Evolutionary conservation across 139 green algal species (phyloP), one percentile per base, ranked within the genome.

Genomic region (Microglena sp.): DNA sequence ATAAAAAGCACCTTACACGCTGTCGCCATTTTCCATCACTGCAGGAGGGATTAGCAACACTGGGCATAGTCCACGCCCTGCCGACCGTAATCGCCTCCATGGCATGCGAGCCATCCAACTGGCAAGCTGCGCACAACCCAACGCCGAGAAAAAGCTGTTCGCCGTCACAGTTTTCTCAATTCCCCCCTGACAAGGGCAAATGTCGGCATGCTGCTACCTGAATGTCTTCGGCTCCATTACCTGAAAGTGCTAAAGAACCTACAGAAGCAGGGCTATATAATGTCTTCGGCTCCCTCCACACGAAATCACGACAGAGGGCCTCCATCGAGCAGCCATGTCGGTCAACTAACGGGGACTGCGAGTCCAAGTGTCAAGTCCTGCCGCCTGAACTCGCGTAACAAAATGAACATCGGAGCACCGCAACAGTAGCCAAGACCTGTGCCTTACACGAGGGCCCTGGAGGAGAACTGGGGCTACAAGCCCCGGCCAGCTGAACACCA

Each of bases 161-260:
- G 69, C 74, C 45, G 85, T 98, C 77, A 98, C 93, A 2, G 93
- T 99, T 15, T 99, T 99, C 91, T 88, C 71, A n/a, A 75, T 99
- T 99, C 86, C 93, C 93, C 11, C 93, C 93, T 24, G 93, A 99
- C 86, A 99, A 99, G 86, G 93, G 93, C 80, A n/a, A 99, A 99
- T 68, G 93, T 99, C 6, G 93, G 93, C 67, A 99, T 94, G n/a
- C 33, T 94, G 94, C 45, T 99, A 99, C 87, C 85, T 99, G 56
- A 99, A 99, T 66, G 93, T 99, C 6, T 99, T 99, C 75, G 88
- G 91, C 55, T 97, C 90, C 75, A 99, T 99, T 83, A n/a, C n/a
- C n/a, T n/a, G n/a, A n/a, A n/a, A 6, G 88, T 95, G 56, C 83
- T 96, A 32, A 86, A 89, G 77, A 84, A 96, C 66, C 76, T 99